phyloP scores from a whole-genome alignment of 768 basidiomycete species.

The Amanita subjunquillea region DNA sequence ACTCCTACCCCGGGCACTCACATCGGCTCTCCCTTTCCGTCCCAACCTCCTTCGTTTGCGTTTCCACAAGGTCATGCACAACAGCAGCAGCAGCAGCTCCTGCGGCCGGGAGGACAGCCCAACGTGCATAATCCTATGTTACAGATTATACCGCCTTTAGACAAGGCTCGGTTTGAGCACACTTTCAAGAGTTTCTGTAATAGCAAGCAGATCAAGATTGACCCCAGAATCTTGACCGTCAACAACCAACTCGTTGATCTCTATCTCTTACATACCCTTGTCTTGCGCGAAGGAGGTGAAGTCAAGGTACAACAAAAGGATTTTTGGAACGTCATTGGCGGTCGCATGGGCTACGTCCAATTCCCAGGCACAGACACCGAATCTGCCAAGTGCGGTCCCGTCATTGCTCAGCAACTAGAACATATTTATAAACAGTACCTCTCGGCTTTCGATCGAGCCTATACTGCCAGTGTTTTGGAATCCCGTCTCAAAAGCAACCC shows the following conservation, averaged over 20 bases:
- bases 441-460: slow-evolving; percentile 42
- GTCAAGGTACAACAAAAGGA: slow-evolving; percentile 39
- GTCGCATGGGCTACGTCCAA: slow-evolving; percentile 53
- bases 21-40: neutral
- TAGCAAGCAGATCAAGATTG: slow-evolving; percentile 28
- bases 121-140: neutral
- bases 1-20: neutral
- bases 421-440: slow-evolving; percentile 55
- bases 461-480: slow-evolving; percentile 32
- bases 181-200: slow-evolving; percentile 39
- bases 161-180: slow-evolving; percentile 41
- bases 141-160: slow-evolving; percentile 27
- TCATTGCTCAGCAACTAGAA: slow-evolving; percentile 46
- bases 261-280: slow-evolving; percentile 44
- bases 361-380: slow-evolving; percentile 53
- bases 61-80: neutral
- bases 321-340: slow-evolving; percentile 57
- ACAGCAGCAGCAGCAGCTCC: slow-evolving; percentile 4
- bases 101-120: neutral
- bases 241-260: slow-evolving; percentile 53
- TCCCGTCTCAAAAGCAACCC: slow-evolving; percentile 17
- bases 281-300: slow-evolving; percentile 48
- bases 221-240: slow-evolving; percentile 30
- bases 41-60: neutral
- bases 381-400: slow-evolving; percentile 54